Evolutionary conservation across 1,284 basidiomycete species (phyloP).

Genomic region (Cerioporus squamosus): DNA sequence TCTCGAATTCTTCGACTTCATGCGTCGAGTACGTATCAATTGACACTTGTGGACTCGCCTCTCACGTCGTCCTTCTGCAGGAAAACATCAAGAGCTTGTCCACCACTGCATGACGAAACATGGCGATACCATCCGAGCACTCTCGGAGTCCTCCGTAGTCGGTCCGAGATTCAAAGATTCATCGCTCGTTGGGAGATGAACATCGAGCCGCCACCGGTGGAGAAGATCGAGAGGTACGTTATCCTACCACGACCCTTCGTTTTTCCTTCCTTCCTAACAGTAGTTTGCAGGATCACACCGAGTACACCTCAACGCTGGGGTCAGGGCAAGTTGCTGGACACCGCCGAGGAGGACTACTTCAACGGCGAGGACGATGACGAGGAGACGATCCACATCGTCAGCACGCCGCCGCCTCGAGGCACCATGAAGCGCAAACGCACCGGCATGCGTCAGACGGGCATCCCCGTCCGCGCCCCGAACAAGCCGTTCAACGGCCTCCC

Average conservation of each 20-base stretch:
- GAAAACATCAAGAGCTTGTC: conserved; percentile 88
- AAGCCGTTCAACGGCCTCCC: conserved; percentile 31
- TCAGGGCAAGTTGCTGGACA: conserved; percentile 59
- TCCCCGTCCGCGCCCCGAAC: conserved; percentile 26
- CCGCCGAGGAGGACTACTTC: conserved; percentile 91
- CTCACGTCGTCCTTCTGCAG: conserved; percentile 43
- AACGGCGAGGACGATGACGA: conserved; percentile 76
- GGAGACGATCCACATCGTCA: conserved; percentile 34
- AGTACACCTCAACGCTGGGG: conserved; percentile 44
- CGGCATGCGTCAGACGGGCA: conserved; percentile 22
- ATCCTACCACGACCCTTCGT: not conserved
- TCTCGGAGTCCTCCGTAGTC: conserved; percentile 68
- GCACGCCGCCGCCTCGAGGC: conserved; percentile 41
- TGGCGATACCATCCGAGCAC: conserved; percentile 64
- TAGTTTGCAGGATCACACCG: conserved; percentile 10
- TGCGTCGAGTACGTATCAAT: conserved; percentile 66
- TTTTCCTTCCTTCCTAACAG: not conserved
- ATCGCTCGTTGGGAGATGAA: conserved; percentile 90
- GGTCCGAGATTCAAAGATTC: conserved; percentile 75
- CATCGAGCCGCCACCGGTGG: conserved; percentile 75
- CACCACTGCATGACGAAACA: conserved; percentile 84
- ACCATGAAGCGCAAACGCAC: conserved; percentile 59
- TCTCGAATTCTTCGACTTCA: conserved; percentile 93
- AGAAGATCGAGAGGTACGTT: conserved; percentile 55
- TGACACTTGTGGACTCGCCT: conserved; percentile 1